Conservation (phyloP, 768 basidiomycete species). For the Brasilioporus rufonigricans region DNA sequence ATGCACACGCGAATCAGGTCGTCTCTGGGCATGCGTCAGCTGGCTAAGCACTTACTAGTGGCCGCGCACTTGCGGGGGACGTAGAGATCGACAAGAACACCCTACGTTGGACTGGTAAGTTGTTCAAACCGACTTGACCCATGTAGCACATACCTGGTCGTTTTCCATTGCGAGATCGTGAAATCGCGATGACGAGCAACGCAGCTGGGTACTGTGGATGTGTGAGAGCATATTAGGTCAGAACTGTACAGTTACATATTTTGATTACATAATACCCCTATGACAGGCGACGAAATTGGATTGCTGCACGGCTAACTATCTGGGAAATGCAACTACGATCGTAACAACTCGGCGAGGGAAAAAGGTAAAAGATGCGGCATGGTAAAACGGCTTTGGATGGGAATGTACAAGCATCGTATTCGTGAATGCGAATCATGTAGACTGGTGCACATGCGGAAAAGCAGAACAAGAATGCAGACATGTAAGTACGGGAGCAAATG, state of each 20-base stretch:
- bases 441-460: slow-evolving; percentile 16
- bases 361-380: neutral
- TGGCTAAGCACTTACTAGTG: slow-evolving; percentile 66
- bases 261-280: slow-evolving; percentile 2
- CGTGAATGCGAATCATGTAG: slow-evolving; percentile 20
- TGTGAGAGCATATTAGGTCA: slow-evolving; percentile 28
- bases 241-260: slow-evolving; percentile 30
- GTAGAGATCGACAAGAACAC: slow-evolving; percentile 99
- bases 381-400: slow-evolving; percentile 10
- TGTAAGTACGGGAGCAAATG: slow-evolving; percentile 19
- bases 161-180: slow-evolving; percentile 70
- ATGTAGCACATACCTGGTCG: slow-evolving; percentile 64
- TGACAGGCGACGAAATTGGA: neutral
- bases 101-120: slow-evolving; percentile 44
- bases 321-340: neutral
- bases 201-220: slow-evolving; percentile 8
- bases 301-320: slow-evolving; percentile 1
- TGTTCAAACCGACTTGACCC: neutral
- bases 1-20: slow-evolving; percentile 3
- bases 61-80: slow-evolving; percentile 99
- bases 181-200: neutral
- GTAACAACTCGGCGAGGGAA: neutral
- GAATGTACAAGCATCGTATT: slow-evolving; percentile 14
- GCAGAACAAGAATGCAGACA: slow-evolving; percentile 25
- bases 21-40: neutral